A percentile compares a stretch with the other conserved stretches of the same genome.
Evolutionary conservation across 495 filamentous ascomycete species (phyloP).

Genomic region (Parmelia sp.): DNA sequence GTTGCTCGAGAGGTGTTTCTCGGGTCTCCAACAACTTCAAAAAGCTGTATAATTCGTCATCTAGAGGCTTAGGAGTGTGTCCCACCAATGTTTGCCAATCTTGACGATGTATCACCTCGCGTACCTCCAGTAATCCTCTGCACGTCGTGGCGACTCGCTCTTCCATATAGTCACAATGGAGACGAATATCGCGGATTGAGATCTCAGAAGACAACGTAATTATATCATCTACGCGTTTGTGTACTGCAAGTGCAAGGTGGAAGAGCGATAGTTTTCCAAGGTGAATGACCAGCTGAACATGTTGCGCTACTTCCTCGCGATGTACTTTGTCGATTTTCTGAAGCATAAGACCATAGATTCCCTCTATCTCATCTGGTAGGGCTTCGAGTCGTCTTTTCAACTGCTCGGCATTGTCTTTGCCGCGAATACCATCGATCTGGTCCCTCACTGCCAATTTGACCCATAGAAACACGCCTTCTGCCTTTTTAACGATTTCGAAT

Average conservation of each 20-base stretch:
- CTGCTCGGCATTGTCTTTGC: neutral
- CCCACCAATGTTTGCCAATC: neutral
- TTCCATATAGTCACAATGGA: neutral
- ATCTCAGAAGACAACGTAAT: neutral
- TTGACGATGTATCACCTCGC: neutral
- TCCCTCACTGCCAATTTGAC: constrained; percentile 1
- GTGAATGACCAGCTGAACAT: neutral
- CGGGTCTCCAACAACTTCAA: neutral
- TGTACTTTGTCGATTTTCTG: constrained; percentile 1
- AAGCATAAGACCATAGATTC: constrained; percentile 7
- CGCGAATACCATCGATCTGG: neutral
- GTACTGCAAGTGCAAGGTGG: neutral
- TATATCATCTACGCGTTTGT: neutral
- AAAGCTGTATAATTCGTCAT: neutral
- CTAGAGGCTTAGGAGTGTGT: neutral
- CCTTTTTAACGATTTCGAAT: neutral
- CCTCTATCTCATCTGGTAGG: constrained; percentile 6
- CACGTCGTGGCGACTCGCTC: neutral
- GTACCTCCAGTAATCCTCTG: neutral
- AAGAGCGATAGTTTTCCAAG: neutral
- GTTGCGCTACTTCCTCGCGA: neutral
- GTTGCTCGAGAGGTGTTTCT: neutral
- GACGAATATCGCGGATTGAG: neutral
- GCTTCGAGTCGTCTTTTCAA: neutral
- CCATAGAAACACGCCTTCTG: constrained; percentile 14